A percentile compares a stretch with the other conserved stretches of the same genome.
Evolutionary conservation across 2,329 filamentous ascomycete genomes (phyloP).

Genomic region (Zarea fungicola): DNA sequence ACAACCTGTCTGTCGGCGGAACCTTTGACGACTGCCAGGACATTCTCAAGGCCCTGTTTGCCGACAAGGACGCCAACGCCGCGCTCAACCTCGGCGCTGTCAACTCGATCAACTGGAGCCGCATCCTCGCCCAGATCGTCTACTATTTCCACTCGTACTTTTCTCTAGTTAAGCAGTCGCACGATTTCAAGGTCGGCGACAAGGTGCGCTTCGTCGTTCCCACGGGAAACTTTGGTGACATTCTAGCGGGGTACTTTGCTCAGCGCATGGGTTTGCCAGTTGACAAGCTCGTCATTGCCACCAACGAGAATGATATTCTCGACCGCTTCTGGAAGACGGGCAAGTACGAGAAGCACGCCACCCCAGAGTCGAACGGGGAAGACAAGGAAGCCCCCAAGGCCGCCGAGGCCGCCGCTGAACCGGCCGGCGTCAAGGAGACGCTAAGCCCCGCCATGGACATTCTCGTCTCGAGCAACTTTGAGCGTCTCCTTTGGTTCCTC

Average conservation of each 20-base stretch:
- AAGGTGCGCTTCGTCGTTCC: slow-evolving; percentile 83
- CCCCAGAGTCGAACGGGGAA: slow-evolving; percentile 40
- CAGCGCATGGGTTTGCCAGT: slow-evolving; percentile 82
- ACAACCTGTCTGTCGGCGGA: slow-evolving; percentile 83
- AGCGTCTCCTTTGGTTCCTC: slow-evolving; percentile 90
- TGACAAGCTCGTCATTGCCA: slow-evolving; percentile 86
- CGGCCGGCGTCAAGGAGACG: slow-evolving; percentile 81
- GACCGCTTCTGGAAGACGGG: slow-evolving; percentile 92
- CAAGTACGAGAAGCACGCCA: slow-evolving; percentile 77
- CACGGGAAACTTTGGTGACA: slow-evolving; percentile 94
- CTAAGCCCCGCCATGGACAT: slow-evolving; percentile 97
- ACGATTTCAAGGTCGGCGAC: slow-evolving; percentile 58
- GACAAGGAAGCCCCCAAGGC: slow-evolving; percentile 60
- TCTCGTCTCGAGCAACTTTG: slow-evolving; percentile 92
- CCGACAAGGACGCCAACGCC: slow-evolving; percentile 76
- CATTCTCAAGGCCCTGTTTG: slow-evolving; percentile 90
- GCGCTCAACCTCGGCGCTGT: slow-evolving; percentile 83
- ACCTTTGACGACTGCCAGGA: slow-evolving; percentile 98
- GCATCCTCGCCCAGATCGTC: slow-evolving; percentile 92
- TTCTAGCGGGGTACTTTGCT: slow-evolving; percentile 90
- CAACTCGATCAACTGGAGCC: slow-evolving; percentile 94
- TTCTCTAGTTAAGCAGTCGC: slow-evolving; percentile 58
- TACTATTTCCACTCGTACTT: slow-evolving; percentile 98
- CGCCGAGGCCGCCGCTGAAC: slow-evolving; percentile 58
- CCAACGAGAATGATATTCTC: slow-evolving; percentile 96